Percentiles rank a stretch among this genome's conserved stretches.
Evolutionary conservation across 768 basidiomycete species (phyloP).

Genomic region (Kwoniella dejecticola): DNA sequence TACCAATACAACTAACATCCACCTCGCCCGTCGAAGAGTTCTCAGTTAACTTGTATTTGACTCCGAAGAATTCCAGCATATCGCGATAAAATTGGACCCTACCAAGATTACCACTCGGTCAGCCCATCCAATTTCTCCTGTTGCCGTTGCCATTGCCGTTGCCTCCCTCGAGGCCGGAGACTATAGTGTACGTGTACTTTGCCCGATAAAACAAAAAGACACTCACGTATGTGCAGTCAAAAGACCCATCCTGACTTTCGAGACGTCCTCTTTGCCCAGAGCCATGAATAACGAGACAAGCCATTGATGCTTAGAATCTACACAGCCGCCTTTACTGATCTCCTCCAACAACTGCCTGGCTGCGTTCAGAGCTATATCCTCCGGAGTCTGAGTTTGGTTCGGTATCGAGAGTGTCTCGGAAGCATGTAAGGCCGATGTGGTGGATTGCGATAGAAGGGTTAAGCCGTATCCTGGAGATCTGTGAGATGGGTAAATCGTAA

Average conservation of each 20-base stretch:
- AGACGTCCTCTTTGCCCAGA: slow-evolving; percentile 95
- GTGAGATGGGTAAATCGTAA: not conserved
- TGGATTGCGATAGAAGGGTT: slow-evolving; percentile 85
- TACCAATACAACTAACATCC: slow-evolving; percentile 85
- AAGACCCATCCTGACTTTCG: slow-evolving; percentile 80
- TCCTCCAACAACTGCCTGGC: slow-evolving; percentile 76
- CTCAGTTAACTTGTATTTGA: slow-evolving; percentile 81
- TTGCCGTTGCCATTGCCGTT: too few species aligned
- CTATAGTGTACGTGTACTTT: too few species aligned
- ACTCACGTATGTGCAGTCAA: slow-evolving; percentile 78
- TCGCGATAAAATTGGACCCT: slow-evolving; percentile 89
- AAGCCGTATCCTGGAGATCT: slow-evolving; percentile 97
- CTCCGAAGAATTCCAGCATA: slow-evolving; percentile 77
- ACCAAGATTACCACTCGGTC: slow-evolving; percentile 12
- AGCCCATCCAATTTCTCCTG: too few species aligned
- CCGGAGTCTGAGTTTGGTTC: slow-evolving; percentile 67
- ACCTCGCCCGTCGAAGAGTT: slow-evolving; percentile 60
- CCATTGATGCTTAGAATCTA: slow-evolving; percentile 85
- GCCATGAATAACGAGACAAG: slow-evolving; percentile 87
- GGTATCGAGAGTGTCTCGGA: slow-evolving; percentile 82
- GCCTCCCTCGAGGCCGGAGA: too few species aligned
- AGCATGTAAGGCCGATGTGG: slow-evolving; percentile 82
- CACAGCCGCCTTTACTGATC: slow-evolving; percentile 79
- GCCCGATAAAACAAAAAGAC: slow-evolving; percentile 37
- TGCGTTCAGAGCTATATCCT: slow-evolving; percentile 85